Conservation (phyloP, 2,329 filamentous ascomycete species). For the Gaeumannomyces tritici region DNA sequence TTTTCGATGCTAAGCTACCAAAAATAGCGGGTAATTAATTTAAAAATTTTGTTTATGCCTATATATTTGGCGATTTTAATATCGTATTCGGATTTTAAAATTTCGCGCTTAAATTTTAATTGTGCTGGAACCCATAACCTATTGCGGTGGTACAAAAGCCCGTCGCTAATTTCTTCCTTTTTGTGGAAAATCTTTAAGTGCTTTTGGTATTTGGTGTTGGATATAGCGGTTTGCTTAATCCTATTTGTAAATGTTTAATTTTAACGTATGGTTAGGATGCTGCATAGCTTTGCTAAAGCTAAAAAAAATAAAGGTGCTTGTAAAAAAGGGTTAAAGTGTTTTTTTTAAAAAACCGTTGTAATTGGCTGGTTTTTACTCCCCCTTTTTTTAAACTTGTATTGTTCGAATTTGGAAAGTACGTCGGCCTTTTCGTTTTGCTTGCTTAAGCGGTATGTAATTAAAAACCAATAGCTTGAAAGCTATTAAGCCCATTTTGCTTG, state of each 20-base stretch:
- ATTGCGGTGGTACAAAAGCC: not conserved
- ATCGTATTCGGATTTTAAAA: no score
- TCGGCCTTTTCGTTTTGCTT: not conserved
- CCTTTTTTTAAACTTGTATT: not conserved
- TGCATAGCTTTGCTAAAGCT: not conserved
- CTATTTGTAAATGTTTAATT: not conserved
- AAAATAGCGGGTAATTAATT: not conserved
- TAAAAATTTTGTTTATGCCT: not conserved
- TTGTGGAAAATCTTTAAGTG: not conserved
- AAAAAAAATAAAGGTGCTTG: not conserved
- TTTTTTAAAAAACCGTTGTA: not conserved
- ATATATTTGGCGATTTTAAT: not conserved
- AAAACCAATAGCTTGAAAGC: not conserved
- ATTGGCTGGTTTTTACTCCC: no score
- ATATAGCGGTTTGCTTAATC: not conserved
- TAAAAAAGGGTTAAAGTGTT: not conserved
- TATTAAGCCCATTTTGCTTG: not conserved
- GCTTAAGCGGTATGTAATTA: not conserved
- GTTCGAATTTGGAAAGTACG: not conserved
- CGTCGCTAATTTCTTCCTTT: not conserved
- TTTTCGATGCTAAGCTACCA: not conserved
- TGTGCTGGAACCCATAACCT: no score
- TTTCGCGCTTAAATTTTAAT: no score
- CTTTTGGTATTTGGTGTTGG: not conserved
- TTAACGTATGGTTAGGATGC: not conserved